Evolutionary conservation across 1,139 yeast genomes (phyloP), one percentile per base, ranked within the genome.

Genomic region (Saccharomycopsis phalli): DNA sequence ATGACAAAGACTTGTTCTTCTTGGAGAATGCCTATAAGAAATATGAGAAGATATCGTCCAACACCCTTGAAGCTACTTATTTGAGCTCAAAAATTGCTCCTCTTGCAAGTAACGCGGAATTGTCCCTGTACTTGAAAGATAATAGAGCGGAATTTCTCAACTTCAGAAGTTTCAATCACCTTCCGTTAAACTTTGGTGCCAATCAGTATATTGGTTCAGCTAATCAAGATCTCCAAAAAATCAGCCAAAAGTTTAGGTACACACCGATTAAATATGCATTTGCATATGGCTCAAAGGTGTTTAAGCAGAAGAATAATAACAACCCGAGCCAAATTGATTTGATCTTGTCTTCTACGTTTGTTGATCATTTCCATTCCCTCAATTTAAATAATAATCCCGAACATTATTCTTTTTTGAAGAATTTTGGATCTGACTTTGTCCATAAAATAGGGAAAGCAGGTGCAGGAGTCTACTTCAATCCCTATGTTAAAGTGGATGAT

Each of bases 211-310:
- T 45, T 13, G 34, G 39, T 26, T 25, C 42, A 16, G 33, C 5
- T 16, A 30, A 30, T 13, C 22, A 34, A 14, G 22, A 37, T 32
- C 27, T 29, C 10, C 14, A n/a, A 17, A 25, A 38, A 13, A 27
- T 34, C 14, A 35, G 19, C 10, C 35, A 18, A 13, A 27, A 16
- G 23, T 37, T 37, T 21, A 41, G 32, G 20, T 14, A 23, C 22
- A 34, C 42, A 10, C 45, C 38, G n/a, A 28, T 45, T 14, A 33
- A 36, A 19, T 31, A 37, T 23, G 26, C 41, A 30, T 43, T 47
- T 44, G 99, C 97, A 0, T 93, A 93, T 58, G 99, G 99, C 1
- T 82, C 94, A 6, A 96, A 95, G 3, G 95, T 93, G 0, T 82
- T 93, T 51, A 71, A 77, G 23, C 98, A 93, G 57, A 87, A 87